Evolutionary conservation across 2,329 filamentous ascomycete genomes (phyloP), one percentile per base, ranked within the genome.

Genomic region (Pezicula carpinea): DNA sequence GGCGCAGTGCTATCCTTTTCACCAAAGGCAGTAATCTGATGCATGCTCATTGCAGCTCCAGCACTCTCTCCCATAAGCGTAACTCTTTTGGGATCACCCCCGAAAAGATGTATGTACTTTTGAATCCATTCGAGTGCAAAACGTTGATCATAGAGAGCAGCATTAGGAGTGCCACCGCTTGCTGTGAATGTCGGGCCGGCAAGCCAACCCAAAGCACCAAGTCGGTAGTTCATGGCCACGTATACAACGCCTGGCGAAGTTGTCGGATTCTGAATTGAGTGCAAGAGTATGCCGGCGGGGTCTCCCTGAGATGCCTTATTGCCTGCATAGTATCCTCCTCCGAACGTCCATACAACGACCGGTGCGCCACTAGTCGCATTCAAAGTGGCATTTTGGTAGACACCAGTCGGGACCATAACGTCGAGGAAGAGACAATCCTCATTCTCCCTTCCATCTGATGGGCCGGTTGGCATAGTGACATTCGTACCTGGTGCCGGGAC

Each of bases 121-220:
- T 74, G 68, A 5, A 80, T 69, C 77, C 78, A 82, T 53, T 78
- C 64, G 7, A 81, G 62, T 23, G 74, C 74, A 22, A 77, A 65
- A 7, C 73, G 68, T 54, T 80, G 76, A 49, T 80, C 76, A 47
- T 70, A 64, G 0, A 78, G 59, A 3, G 67, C 75, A 11, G 68
- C 70, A 53, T 78, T 78, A 4, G 70, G 63, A 7, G 64, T 64
- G 8, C 70, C 73, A 48, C 69, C 62, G 10, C 22, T 26, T 39
- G 69, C 66, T 26, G 23, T 5, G 33, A 73, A 61, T 21, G 59
- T 70, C 21, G 69, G 66, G 35, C 69, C 75, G 10, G 65, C 66
- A 44, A 73, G 60, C 63, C 66, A 76, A 5, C 74, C 23, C 23
- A 26, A 23, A 26, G 23, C 23, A 26, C 59, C 59, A 10, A 62